phyloP scores from a whole-genome alignment of 257 asterid species.

The Forsythia viridissima region DNA sequence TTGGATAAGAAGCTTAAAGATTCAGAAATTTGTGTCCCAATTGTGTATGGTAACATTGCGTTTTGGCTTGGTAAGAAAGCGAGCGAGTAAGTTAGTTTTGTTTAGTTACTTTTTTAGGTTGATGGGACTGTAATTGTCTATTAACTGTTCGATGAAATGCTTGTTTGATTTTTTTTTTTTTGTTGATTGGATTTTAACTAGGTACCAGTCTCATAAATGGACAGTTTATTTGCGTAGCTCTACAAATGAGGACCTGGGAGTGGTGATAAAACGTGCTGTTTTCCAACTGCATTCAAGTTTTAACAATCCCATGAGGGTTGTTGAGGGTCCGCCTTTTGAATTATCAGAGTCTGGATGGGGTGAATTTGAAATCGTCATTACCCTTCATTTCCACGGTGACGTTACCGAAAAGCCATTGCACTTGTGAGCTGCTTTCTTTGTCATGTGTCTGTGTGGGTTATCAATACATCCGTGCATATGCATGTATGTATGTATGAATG shows the following conservation, averaged over 20 bases:
- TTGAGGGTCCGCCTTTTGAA: conserved; percentile 83
- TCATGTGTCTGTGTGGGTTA: neutral
- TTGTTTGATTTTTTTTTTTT: conserved; percentile 5
- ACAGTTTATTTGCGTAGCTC: conserved; percentile 90
- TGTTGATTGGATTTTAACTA: conserved; percentile 25
- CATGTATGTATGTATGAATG: neutral
- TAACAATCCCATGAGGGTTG: conserved; percentile 78
- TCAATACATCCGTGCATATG: neutral
- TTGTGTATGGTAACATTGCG: conserved; percentile 90
- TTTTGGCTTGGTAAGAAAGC: conserved; percentile 99
- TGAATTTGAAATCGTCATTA: conserved; percentile 89
- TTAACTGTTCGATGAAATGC: conserved; percentile 35
- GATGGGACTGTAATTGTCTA: neutral
- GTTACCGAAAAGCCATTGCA: conserved; percentile 81
- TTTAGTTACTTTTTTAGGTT: neutral
- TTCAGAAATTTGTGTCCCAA: conserved; percentile 73
- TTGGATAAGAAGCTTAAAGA: conserved; percentile 65
- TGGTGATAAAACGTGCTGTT: conserved; percentile 76
- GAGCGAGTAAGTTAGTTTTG: conserved; percentile 64
- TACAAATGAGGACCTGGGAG: conserved; percentile 84
- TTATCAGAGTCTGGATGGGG: conserved; percentile 97
- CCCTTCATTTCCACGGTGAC: conserved; percentile 85
- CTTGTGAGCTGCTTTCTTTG: conserved; percentile 66
- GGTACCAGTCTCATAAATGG: conserved; percentile 92
- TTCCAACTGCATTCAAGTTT: conserved; percentile 96